These are phyloP conservation scores for Candida dubliniensis DNA, from an alignment of 1,139 yeast species.

Conservation along the genomic window DNA sequence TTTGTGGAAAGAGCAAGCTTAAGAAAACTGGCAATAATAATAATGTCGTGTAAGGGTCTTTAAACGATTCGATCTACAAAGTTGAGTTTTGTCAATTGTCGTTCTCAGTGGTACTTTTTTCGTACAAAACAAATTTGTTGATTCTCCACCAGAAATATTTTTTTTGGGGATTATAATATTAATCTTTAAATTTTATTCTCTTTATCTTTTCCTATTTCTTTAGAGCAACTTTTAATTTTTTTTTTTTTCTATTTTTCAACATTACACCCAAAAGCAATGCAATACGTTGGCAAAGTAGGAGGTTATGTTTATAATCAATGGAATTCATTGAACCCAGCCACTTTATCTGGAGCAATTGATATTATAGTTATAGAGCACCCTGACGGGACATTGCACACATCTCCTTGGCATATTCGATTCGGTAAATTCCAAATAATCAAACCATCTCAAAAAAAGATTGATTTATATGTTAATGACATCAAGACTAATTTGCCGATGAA, in stretches of 20 bases:
- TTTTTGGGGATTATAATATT: no score
- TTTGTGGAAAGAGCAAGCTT: background rate
- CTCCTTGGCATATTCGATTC: conserved; percentile 95
- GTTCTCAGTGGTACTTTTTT: no score
- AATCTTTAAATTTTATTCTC: no score
- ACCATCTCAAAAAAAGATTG: conserved; percentile 96
- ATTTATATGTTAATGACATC: conserved; percentile 79
- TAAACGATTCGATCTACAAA: no score
- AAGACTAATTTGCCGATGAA: conserved; percentile 91
- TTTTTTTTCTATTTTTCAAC: background rate
- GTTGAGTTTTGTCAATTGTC: no score
- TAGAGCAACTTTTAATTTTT: background rate
- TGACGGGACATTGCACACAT: conserved; percentile 77
- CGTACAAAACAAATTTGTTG: no score
- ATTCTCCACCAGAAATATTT: no score
- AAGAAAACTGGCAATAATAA: no score
- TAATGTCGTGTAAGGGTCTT: no score
- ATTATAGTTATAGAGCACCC: conserved; percentile 94
- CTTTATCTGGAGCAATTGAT: conserved; percentile 95
- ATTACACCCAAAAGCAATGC: conserved; percentile 50
- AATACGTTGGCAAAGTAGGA: conserved; percentile 93
- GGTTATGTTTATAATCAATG: conserved; percentile 95
- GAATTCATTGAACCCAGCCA: conserved; percentile 96
- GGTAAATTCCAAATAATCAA: conserved; percentile 90
- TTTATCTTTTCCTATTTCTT: background rate